phyloP scores from a whole-genome alignment of 192 early-diverging fungal species.

The Coemansia sp. region DNA sequence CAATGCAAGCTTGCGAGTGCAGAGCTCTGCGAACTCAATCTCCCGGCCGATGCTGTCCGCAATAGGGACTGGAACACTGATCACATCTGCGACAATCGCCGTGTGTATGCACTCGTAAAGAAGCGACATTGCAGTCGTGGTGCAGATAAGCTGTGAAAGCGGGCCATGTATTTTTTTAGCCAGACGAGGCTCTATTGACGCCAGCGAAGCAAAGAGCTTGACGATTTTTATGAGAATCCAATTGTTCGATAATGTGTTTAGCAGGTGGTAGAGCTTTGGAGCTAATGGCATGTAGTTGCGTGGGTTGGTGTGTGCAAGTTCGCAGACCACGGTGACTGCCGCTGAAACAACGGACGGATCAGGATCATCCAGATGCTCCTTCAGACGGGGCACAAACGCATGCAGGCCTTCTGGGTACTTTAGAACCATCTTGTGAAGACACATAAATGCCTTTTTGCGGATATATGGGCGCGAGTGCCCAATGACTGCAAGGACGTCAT shows the following conservation, averaged over 20 bases:
- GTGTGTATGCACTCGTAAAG: conserved; percentile 98
- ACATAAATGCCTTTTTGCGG: conserved; percentile 86
- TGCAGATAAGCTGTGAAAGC: conserved; percentile 81
- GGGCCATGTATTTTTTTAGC: conserved; percentile 86
- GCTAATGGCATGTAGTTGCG: conserved; percentile 92
- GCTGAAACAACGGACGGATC: conserved; percentile 93
- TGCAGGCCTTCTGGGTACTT: conserved; percentile 88
- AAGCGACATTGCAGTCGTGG: conserved; percentile 91
- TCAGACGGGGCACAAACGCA: conserved; percentile 78
- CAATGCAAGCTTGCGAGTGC: conserved; percentile 74
- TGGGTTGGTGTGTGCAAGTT: conserved; percentile 91
- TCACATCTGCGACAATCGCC: conserved; percentile 86
- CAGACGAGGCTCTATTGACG: conserved; percentile 91
- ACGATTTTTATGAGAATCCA: conserved; percentile 99
- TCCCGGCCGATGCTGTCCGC: conserved; percentile 43
- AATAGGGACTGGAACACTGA: conserved; percentile 60
- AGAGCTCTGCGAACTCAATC: conserved; percentile 72
- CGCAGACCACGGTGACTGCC: conserved; percentile 95
- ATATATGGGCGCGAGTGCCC: conserved; percentile 93
- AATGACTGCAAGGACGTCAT: conserved; percentile 84
- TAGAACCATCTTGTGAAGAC: conserved; percentile 85
- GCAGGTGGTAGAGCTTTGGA: conserved; percentile 88
- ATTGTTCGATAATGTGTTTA: conserved; percentile 91
- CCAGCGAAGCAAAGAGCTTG: conserved; percentile 92
- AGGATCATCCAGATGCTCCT: conserved; percentile 86